phyloP scores from a whole-genome alignment of 2,329 filamentous ascomycete genomes.

The Gaeumannomyces sp. region DNA sequence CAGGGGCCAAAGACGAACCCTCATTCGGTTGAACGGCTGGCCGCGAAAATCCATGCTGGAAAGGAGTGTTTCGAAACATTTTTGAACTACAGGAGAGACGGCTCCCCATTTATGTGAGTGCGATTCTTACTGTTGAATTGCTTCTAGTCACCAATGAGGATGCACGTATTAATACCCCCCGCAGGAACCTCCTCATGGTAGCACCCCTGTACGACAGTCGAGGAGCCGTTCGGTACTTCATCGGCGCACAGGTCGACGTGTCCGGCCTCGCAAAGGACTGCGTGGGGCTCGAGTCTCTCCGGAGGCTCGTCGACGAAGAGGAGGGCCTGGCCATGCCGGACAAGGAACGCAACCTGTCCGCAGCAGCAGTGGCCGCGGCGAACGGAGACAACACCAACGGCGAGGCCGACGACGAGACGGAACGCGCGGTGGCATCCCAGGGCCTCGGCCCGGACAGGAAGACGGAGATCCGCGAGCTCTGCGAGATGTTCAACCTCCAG shows the following conservation, averaged over 20 bases:
- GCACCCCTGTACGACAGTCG: conserved; percentile 63
- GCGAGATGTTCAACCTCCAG: conserved; percentile 61
- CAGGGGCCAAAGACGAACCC: conserved; percentile 67
- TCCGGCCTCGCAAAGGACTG: conserved; percentile 62
- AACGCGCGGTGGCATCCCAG: conserved; percentile 11
- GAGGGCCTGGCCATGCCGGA: not conserved
- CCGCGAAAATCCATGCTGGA: conserved; percentile 54
- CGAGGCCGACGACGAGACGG: not conserved
- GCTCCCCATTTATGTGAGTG: conserved; percentile 59
- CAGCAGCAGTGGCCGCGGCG: not conserved
- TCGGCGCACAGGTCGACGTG: conserved; percentile 68
- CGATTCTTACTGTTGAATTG: too few species aligned
- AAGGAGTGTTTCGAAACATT: conserved; percentile 68
- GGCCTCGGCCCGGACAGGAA: conserved; percentile 33
- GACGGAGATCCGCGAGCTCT: conserved; percentile 59
- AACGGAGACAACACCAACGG: not conserved
- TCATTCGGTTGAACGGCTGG: conserved; percentile 54
- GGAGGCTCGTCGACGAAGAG: conserved; percentile 36
- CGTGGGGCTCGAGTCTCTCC: conserved; percentile 57
- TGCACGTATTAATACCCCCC: not conserved
- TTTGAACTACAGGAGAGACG: conserved; percentile 72
- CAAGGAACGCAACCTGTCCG: not conserved
- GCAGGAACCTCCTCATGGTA: conserved; percentile 61
- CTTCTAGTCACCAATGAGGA: not conserved
- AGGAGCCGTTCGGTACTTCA: conserved; percentile 59